Evolutionary conservation across 2,329 filamentous ascomycete species (phyloP), one percentile per base, ranked within the genome.

Genomic region (Knoxdaviesia proteae): DNA sequence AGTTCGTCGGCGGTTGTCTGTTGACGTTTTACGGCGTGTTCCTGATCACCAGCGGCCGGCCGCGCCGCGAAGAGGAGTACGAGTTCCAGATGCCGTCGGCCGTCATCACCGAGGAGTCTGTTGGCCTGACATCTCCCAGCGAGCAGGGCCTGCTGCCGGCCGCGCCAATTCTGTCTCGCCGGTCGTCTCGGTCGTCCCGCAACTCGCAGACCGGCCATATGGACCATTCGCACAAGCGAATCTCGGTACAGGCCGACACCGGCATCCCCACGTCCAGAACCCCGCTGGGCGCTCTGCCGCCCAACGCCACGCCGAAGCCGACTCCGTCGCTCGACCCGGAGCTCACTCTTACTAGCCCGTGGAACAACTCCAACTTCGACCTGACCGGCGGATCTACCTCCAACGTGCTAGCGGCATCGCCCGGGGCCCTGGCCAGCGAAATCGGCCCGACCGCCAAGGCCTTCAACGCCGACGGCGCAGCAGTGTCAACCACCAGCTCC

Each of bases 11-110:
- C 29, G 90, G 90, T 35, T 98, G 90, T 59, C 67, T 84, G 5
- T 61, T 98, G 49, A 98, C 90, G 1, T 98, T 98, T 58, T 77
- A 88, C 46, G 90, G 90, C 7, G 90, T 98, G n/a, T 96, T 90
- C 60, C 71, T 94, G 50, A 94, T 98, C 54, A 96, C 90, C 1
- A 93, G 81, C 52, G 86, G 84, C 43, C 71, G 87, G 50, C 64
- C 71, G 41, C 62, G 59, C 9, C 61, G 66, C 7, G 69, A 69
- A 11, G 64, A 71, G n/a, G 68, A 74, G 3, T 68, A 74, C 4
- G 72, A 77, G 6, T 11, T 54, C 11, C 68, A 72, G n/a, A 48
- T 54, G 6, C 50, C 72, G 10, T 69, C 76, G 37, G 61, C 60
- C 32, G 71, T 75, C 38, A 71, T 72, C 34, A 63, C 74, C 10